Conservation (phyloP, 768 basidiomycete species). For the Podaxis carcinomalis region DNA sequence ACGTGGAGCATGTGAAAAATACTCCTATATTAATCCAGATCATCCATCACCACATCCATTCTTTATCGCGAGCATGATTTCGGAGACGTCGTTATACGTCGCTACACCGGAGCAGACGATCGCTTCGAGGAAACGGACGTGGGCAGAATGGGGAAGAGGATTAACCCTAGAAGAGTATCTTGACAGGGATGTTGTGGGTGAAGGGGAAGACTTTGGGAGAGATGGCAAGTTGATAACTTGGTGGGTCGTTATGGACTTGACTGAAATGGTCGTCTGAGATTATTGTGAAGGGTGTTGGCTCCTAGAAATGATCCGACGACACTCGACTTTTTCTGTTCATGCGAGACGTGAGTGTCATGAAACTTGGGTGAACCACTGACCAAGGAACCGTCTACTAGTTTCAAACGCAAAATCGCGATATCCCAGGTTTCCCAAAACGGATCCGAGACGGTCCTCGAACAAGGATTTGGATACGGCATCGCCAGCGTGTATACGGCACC, state of each 20-base stretch:
- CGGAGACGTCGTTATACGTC: slow-evolving; percentile 15
- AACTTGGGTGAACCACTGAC: not conserved
- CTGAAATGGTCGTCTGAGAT: not conserved
- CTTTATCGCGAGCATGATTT: slow-evolving; percentile 2
- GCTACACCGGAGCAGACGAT: slow-evolving; percentile 44
- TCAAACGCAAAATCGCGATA: slow-evolving; percentile 27
- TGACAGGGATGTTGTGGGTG: slow-evolving; percentile 33
- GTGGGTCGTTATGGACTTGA: slow-evolving; percentile 22
- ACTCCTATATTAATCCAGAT: not conserved
- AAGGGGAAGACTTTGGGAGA: slow-evolving; percentile 36
- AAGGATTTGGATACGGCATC: slow-evolving; percentile 45
- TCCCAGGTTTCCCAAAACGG: slow-evolving; percentile 13
- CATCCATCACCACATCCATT: not conserved
- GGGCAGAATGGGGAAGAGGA: slow-evolving; percentile 38
- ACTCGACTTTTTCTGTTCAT: slow-evolving; percentile 54
- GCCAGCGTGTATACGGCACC: slow-evolving; percentile 56
- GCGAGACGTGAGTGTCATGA: slow-evolving; percentile 48
- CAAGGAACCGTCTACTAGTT: slow-evolving; percentile 16
- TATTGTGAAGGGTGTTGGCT: slow-evolving; percentile 48
- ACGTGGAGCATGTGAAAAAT: slow-evolving; percentile 7
- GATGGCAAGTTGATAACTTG: slow-evolving; percentile 48
- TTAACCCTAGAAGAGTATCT: slow-evolving; percentile 43
- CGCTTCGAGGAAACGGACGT: slow-evolving; percentile 30
- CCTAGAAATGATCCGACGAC: slow-evolving; percentile 45
- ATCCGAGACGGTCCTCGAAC: slow-evolving; percentile 14